Evolutionary conservation across 129 eudicot genomes (phyloP).

Genomic region (Lactuca saligna): DNA sequence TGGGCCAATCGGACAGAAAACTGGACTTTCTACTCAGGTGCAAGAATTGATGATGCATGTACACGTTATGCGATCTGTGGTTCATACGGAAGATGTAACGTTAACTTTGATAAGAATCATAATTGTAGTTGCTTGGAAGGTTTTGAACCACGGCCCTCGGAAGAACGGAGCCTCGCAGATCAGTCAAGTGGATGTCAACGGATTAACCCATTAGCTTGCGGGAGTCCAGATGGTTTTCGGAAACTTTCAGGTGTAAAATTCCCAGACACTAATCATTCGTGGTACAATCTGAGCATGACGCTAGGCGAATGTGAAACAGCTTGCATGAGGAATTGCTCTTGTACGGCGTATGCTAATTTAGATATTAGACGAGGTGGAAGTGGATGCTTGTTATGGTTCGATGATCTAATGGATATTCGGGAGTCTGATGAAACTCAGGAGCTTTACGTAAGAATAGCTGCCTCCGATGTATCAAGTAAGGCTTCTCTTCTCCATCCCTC

Average conservation of each 20-base stretch:
- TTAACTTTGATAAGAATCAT: conserved; percentile 16
- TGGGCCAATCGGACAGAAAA: conserved; percentile 30
- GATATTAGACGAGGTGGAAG: conserved; percentile 40
- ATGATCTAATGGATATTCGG: conserved; percentile 48
- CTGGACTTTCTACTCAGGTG: conserved; percentile 29
- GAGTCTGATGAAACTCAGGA: conserved; percentile 29
- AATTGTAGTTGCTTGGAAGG: conserved; percentile 48
- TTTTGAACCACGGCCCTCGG: conserved; percentile 38
- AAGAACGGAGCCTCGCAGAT: conserved; percentile 38
- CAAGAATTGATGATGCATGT: conserved; percentile 25
- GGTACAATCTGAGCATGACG: conserved; percentile 37
- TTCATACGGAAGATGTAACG: conserved; percentile 46
- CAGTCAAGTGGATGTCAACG: conserved; percentile 59
- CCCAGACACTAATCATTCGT: conserved; percentile 37
- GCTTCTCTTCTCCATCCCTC: neutral
- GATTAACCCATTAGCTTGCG: conserved; percentile 30
- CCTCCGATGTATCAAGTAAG: conserved; percentile 39
- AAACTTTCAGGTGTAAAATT: conserved; percentile 28
- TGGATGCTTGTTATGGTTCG: conserved; percentile 64
- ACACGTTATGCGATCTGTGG: conserved; percentile 51
- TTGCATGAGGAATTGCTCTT: conserved; percentile 57
- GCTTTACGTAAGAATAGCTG: conserved; percentile 43
- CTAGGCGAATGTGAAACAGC: conserved; percentile 39
- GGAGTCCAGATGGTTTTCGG: conserved; percentile 42
- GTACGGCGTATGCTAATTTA: conserved; percentile 48